phyloP scores from a whole-genome alignment of 345 rosid species.

The Hibiscus trionum region DNA sequence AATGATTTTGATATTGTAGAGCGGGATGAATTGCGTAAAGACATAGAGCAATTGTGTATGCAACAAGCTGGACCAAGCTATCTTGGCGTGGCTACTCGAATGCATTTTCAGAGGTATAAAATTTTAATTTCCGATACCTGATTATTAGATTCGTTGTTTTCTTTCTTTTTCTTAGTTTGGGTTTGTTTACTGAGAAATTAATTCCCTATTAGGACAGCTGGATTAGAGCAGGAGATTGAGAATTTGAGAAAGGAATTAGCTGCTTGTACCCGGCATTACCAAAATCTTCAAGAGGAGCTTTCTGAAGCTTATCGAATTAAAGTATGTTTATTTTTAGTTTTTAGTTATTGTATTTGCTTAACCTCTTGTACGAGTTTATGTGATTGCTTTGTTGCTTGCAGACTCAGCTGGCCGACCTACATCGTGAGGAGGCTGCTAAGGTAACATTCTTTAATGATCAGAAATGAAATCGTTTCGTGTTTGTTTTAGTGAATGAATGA shows the following conservation, averaged over 20 bases:
- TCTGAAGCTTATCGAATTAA: conserved; percentile 89
- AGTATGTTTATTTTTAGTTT: conserved; percentile 26
- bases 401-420: conserved; percentile 88
- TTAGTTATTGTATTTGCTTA: background rate
- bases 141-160: background rate
- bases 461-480: background rate
- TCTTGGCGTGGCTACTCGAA: conserved; percentile 30
- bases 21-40: conserved; percentile 83
- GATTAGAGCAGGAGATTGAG: conserved; percentile 95
- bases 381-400: conserved; percentile 23
- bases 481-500: background rate
- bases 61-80: conserved; percentile 96
- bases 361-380: conserved; percentile 12
- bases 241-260: conserved; percentile 59
- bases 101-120: conserved; percentile 77
- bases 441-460: conserved; percentile 8
- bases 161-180: background rate
- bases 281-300: conserved; percentile 93
- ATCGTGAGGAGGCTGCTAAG: conserved; percentile 75
- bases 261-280: conserved; percentile 9
- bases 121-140: background rate
- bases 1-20: conserved; percentile 28
- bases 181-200: conserved; percentile 12
- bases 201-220: conserved; percentile 80
- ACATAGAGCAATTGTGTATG: conserved; percentile 90